A percentile compares a stretch with the other conserved stretches of the same genome.
phyloP scores from a whole-genome alignment of 1,284 basidiomycete species.

The Trichosporon coremiiforme region DNA sequence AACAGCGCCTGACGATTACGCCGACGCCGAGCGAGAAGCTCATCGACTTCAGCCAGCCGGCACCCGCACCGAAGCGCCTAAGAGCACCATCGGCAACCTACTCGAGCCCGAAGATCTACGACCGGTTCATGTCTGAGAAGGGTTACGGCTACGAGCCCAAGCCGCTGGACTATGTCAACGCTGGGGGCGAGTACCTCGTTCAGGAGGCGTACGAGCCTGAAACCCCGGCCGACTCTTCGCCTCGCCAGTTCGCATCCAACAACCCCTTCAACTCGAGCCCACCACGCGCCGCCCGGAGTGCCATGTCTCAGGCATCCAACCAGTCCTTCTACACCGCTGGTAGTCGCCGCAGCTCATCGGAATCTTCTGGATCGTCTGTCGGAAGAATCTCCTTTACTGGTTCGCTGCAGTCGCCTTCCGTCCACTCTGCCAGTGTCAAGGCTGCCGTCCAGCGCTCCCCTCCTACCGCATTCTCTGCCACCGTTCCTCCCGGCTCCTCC shows the following conservation, averaged over 20 bases:
- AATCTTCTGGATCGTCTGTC: not conserved
- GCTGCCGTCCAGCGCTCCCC: slow-evolving; percentile 5
- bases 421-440: not conserved
- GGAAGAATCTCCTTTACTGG: not conserved
- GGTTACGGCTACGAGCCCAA: slow-evolving; percentile 37
- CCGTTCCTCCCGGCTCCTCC: not conserved
- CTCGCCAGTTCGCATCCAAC: slow-evolving; percentile 10
- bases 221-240: not conserved
- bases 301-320: slow-evolving; percentile 6
- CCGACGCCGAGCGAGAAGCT: slow-evolving; percentile 14
- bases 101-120: slow-evolving; percentile 23
- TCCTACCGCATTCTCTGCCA: not conserved
- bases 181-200: slow-evolving; percentile 22
- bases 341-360: not conserved
- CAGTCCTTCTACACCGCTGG: slow-evolving; percentile 1
- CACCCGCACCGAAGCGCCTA: not conserved
- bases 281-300: not conserved
- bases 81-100: slow-evolving; percentile 18
- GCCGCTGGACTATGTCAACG: slow-evolving; percentile 18
- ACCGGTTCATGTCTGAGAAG: slow-evolving; percentile 31
- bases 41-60: slow-evolving; percentile 12
- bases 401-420: not conserved
- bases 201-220: slow-evolving; percentile 29
- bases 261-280: slow-evolving; percentile 2
- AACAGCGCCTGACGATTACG: slow-evolving; percentile 7